Evolutionary conservation across 225 moss, liverwort and hornwort species (phyloP).

Genomic region (Climacium dendroides): DNA sequence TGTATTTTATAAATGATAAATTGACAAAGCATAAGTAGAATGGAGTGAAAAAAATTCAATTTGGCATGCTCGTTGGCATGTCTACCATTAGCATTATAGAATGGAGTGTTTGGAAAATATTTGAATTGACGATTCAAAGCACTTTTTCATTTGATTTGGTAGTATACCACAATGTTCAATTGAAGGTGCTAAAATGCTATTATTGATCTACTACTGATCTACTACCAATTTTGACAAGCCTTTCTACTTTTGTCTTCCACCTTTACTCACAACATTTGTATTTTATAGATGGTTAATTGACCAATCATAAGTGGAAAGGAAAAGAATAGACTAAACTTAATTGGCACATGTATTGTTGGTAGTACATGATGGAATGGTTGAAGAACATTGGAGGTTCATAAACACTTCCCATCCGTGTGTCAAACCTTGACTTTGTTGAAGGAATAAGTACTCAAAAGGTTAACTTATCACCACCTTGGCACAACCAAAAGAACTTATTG

Average conservation of each 20-base stretch:
- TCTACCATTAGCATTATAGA: neutral
- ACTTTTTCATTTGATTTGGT: neutral
- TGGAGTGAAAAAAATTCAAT: neutral
- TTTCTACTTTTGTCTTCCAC: neutral
- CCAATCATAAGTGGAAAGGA: neutral
- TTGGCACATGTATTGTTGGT: neutral
- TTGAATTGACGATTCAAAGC: fast-evolving
- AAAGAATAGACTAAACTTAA: neutral
- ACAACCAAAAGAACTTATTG: fast-evolving
- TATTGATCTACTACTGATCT: no score
- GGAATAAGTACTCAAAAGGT: no score
- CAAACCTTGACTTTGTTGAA: neutral
- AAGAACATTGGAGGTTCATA: fast-evolving
- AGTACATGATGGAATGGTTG: neutral
- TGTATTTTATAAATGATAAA: neutral
- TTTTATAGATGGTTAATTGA: neutral
- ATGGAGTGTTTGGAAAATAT: neutral
- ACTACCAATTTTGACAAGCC: no score
- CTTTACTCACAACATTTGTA: no score
- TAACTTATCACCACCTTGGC: neutral
- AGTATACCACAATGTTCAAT: neutral
- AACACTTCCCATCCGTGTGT: neutral
- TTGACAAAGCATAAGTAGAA: neutral
- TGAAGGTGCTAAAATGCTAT: neutral
- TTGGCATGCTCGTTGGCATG: no score